Percentiles rank a stretch among this genome's conserved stretches.
phyloP scores from a whole-genome alignment of 2,329 filamentous ascomycete species.

The Exophiala dermatitidis region DNA sequence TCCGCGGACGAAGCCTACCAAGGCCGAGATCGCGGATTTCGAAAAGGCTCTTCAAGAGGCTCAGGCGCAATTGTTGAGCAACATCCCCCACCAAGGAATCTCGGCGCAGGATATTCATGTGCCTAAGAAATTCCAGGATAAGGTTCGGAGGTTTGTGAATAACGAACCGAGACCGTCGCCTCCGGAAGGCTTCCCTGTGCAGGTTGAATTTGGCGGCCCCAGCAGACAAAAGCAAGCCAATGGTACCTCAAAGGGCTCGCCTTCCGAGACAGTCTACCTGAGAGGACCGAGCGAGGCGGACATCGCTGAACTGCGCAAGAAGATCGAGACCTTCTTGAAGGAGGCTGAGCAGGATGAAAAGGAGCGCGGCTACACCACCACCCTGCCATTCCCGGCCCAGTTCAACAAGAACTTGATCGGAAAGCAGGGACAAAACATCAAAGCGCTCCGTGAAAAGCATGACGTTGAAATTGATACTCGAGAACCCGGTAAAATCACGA shows the following conservation, averaged over 20 bases:
- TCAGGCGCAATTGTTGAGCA: constrained; percentile 48
- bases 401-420: constrained; percentile 79
- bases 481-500: constrained; percentile 85
- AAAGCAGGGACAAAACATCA: constrained; percentile 61
- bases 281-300: constrained; percentile 63
- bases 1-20: constrained; percentile 49
- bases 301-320: constrained; percentile 64
- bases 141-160: constrained; percentile 52
- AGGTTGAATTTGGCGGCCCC: constrained; percentile 34
- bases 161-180: constrained; percentile 23
- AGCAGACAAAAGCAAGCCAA: constrained; percentile 10
- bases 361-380: constrained; percentile 77
- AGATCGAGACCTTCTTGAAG: constrained; percentile 71
- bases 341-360: constrained; percentile 89
- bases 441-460: constrained; percentile 60
- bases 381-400: constrained; percentile 92
- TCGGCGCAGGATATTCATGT: constrained; percentile 24
- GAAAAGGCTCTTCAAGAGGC: constrained; percentile 53
- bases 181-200: constrained; percentile 50
- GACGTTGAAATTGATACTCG: constrained; percentile 72
- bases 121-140: constrained; percentile 44
- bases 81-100: constrained; percentile 34
- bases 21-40: constrained; percentile 50
- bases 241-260: constrained; percentile 11
- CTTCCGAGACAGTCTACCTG: constrained; percentile 22